Evolutionary conservation across 208 protist species (phyloP).

Genomic region (Naegleria lovaniensis): DNA sequence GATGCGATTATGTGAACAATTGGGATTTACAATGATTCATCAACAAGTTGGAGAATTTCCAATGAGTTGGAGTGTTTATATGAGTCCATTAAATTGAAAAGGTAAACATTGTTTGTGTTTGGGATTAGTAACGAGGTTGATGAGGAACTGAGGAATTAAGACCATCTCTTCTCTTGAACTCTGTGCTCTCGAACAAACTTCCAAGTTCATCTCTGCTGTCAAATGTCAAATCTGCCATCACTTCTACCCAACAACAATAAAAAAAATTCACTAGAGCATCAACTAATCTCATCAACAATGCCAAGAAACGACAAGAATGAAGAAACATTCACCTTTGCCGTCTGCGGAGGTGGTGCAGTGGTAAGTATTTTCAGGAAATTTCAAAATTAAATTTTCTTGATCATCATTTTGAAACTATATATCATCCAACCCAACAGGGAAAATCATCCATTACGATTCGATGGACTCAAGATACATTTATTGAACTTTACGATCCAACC

Average conservation of each 20-base stretch:
- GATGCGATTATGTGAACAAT: background rate
- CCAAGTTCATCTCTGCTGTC: no score
- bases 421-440: background rate
- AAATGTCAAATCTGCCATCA: no score
- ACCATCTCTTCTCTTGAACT: no score
- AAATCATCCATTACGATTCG: background rate
- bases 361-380: no score
- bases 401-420: no score
- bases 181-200: no score
- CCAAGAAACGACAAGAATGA: slow-evolving; percentile 2
- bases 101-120: no score
- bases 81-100: no score
- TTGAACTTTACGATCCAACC: slow-evolving; percentile 53
- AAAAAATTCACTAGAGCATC: background rate
- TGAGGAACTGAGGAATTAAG: no score
- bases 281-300: background rate
- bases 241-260: no score
- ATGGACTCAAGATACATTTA: slow-evolving; percentile 11
- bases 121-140: no score
- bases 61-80: background rate
- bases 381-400: no score
- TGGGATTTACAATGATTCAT: background rate
- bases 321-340: background rate
- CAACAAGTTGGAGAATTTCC: background rate
- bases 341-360: background rate